Percentiles rank a stretch among this genome's conserved stretches.
Conservation (phyloP, 306 rosid genomes). For the Glycine latifolia region DNA sequence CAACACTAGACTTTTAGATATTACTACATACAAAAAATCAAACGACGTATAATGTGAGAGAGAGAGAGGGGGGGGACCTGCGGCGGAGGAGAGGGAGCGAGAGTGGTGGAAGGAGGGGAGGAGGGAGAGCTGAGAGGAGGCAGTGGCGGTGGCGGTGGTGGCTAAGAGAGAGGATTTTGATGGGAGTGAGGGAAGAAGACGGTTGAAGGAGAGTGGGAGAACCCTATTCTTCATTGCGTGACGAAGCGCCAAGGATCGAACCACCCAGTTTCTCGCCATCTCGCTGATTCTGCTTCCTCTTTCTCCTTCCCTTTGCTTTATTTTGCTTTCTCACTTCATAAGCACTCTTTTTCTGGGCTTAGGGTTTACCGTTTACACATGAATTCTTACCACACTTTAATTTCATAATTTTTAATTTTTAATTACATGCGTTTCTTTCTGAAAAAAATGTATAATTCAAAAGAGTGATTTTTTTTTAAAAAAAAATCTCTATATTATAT, state of each 20-base stretch:
- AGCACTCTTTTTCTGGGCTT: background rate
- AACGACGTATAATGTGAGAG: background rate
- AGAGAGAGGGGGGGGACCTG: constrained; percentile 31
- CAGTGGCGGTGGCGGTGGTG: constrained; percentile 30
- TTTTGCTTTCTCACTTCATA: background rate
- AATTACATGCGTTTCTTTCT: too few relatives aligned
- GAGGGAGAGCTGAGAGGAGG: constrained; percentile 40
- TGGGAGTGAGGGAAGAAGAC: background rate
- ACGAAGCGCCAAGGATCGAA: constrained; percentile 43
- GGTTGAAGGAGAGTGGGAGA: constrained; percentile 25
- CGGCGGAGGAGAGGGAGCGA: constrained; percentile 52
- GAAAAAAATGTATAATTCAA: too few relatives aligned
- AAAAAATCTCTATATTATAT: too few relatives aligned
- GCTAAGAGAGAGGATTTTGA: constrained; percentile 42
- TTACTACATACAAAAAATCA: background rate
- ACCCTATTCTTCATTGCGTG: constrained; percentile 38
- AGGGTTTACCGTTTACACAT: background rate
- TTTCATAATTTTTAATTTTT: too few relatives aligned
- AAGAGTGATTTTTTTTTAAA: too few relatives aligned
- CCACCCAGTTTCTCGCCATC: constrained; percentile 49
- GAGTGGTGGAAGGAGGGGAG: constrained; percentile 33
- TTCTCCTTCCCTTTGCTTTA: background rate
- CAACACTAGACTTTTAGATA: background rate
- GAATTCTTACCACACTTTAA: background rate
- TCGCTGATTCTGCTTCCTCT: background rate